Percentiles rank a stretch among this genome's conserved stretches.
These are phyloP conservation scores for Gymnopus androsaceus DNA, from an alignment of 1,284 basidiomycete species.

Conservation along the genomic window DNA sequence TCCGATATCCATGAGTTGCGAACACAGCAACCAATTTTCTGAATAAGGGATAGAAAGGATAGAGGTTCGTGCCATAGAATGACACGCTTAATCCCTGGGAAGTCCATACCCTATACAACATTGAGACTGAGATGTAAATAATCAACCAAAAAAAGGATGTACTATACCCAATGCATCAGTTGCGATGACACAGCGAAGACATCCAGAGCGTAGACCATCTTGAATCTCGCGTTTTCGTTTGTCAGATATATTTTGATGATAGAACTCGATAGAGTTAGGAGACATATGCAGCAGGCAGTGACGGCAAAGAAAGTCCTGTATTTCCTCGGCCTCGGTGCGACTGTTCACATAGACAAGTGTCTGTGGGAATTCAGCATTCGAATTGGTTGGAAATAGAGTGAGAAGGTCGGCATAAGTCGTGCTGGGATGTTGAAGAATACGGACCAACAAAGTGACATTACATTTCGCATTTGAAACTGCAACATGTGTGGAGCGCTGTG, in stretches of 20 bases:
- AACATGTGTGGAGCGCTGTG: slow-evolving; percentile 7
- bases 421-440: slow-evolving; percentile 18
- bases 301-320: slow-evolving; percentile 19
- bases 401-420: slow-evolving; percentile 18
- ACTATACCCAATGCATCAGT: slow-evolving; percentile 5
- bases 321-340: slow-evolving; percentile 11
- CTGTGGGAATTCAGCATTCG: slow-evolving; percentile 14
- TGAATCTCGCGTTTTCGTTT: neutral
- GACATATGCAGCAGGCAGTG: slow-evolving; percentile 8
- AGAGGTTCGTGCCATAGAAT: slow-evolving; percentile 16
- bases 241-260: slow-evolving; percentile 14
- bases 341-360: slow-evolving; percentile 21
- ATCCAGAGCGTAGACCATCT: neutral
- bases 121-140: neutral
- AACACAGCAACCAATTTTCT: slow-evolving; percentile 19
- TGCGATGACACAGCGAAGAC: neutral
- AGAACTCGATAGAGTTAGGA: slow-evolving; percentile 18
- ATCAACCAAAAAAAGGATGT: neutral
- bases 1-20: slow-evolving; percentile 3
- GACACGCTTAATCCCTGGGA: slow-evolving; percentile 15
- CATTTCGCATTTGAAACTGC: slow-evolving; percentile 21
- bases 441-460: slow-evolving; percentile 21
- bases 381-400: slow-evolving; percentile 4
- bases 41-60: slow-evolving; percentile 17
- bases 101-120: slow-evolving; percentile 17